Evolutionary conservation across 179 eudicot species (phyloP).

Genomic region (Camellia oleifera): DNA sequence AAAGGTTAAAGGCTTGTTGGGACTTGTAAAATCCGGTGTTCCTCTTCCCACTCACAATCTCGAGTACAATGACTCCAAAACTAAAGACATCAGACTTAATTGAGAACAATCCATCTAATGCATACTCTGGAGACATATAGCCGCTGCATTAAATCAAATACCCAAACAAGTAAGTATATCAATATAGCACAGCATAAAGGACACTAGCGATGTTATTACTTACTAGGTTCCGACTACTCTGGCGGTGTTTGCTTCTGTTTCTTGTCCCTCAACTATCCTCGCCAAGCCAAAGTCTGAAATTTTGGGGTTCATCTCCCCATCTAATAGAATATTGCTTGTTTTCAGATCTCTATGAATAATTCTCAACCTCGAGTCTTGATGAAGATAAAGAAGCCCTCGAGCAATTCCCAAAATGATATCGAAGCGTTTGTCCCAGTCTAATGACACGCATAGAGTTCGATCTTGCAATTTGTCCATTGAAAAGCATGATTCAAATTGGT

Average conservation of each 20-base stretch:
- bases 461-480: neutral
- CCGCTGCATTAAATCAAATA: conserved; percentile 14
- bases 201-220: conserved; percentile 9
- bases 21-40: conserved; percentile 1
- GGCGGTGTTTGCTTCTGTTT: conserved; percentile 22
- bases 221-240: conserved; percentile 37
- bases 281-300: conserved; percentile 48
- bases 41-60: conserved; percentile 24
- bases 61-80: conserved; percentile 17
- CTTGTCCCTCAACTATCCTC: conserved; percentile 22
- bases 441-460: neutral
- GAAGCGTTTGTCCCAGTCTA: conserved; percentile 32
- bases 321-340: conserved; percentile 23
- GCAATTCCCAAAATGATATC: conserved; percentile 29
- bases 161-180: neutral
- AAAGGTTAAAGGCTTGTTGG: conserved; percentile 15
- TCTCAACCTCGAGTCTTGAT: conserved; percentile 1
- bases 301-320: conserved; percentile 25
- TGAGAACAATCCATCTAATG: conserved; percentile 10
- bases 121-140: conserved; percentile 15
- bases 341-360: conserved; percentile 8
- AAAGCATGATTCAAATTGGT: neutral
- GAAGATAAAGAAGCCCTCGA: conserved; percentile 36
- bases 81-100: conserved; percentile 7
- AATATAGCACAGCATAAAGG: neutral